Base-by-base conservation (phyloP, 192 early-diverging fungal genomes). In the Podila clonocystis region DNA sequence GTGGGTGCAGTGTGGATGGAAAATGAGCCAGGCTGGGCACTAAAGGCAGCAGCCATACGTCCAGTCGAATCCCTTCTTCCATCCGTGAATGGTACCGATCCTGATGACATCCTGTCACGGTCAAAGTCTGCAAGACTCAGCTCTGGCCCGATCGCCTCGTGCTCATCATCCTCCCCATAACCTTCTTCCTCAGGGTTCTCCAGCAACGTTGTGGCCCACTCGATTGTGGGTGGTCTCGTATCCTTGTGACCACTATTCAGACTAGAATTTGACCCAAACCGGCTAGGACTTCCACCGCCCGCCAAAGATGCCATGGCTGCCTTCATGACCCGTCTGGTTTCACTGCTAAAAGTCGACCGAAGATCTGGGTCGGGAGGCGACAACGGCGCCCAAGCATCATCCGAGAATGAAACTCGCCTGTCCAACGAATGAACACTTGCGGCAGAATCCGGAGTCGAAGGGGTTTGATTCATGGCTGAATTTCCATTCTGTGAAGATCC, bases 31-130 rank as follows among this genome's bases (percentile, higher is more conserved):
- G 76, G 69, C 61, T 79, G 76, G 19, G 76, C 67, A 3, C 62
- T 58, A 50, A 79, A 79, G 0, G 76, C 70, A 17, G 76, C 70
- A 11, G 76, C 76, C 70, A 79, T 79, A 2, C 76, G 76, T 31
- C 76, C 69, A 3, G 67, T 24, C 24, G 76, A 72, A 38, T 57
- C 58, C 2, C 76, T 64, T 24, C 70, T 15, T 33, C 45, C 50
- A 17, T 31, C 60, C 52, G 33, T 9, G 24, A 9, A 11, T 58
- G 22, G 36, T 15, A 24, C 5, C 11, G 50, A 50, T 28, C 65
- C 45, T 30, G 2, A 7, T 8, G 31, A 17, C 41, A 4, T 30
- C 9, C 26, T 38, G 22, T 41, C 41, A 9, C 22, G 20, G 22
- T 64, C 26, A 3, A 38, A 28, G 26, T 59, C 33, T 12, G 63